Percentiles rank a stretch among this genome's conserved stretches.
These are phyloP conservation scores for Cylindrodendrum hubeiense DNA, from an alignment of 2,329 filamentous ascomycete species.

Conservation along the genomic window DNA sequence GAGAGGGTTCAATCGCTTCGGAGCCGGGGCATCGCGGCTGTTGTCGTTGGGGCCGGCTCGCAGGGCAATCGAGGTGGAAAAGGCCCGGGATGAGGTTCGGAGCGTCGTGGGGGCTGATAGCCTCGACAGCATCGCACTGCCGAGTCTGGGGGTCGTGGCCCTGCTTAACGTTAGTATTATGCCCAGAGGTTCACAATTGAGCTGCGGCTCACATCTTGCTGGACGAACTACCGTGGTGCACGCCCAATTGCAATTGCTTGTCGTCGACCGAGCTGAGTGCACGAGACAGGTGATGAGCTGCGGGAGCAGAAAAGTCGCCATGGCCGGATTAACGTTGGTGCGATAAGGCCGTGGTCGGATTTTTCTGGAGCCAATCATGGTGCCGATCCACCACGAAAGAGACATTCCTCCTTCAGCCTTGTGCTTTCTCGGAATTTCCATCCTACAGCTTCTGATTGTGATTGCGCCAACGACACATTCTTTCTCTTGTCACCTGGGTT, in stretches of 20 bases:
- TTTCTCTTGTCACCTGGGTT: not conserved
- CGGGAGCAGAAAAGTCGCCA: slow-evolving; percentile 45
- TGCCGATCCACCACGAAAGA: slow-evolving; percentile 38
- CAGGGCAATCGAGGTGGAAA: slow-evolving; percentile 49
- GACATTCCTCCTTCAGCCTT: slow-evolving; percentile 41
- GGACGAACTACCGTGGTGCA: slow-evolving; percentile 21
- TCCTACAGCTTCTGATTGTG: slow-evolving; percentile 24
- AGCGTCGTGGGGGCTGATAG: slow-evolving; percentile 37
- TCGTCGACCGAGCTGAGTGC: slow-evolving; percentile 30
- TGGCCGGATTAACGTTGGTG: slow-evolving; percentile 48
- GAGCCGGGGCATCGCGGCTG: slow-evolving; percentile 13
- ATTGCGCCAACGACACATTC: slow-evolving; percentile 4
- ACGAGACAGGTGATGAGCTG: slow-evolving; percentile 20
- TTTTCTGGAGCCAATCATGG: slow-evolving; percentile 28
- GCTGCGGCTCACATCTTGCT: slow-evolving; percentile 36
- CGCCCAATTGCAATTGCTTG: slow-evolving; percentile 43
- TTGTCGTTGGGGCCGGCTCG: slow-evolving; percentile 32
- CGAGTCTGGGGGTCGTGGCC: slow-evolving; percentile 43
- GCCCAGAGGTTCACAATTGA: fast-evolving
- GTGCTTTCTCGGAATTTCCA: slow-evolving; percentile 34
- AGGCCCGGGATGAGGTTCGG: slow-evolving; percentile 40
- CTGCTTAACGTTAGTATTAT: slow-evolving; percentile 35
- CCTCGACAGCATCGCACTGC: slow-evolving; percentile 49
- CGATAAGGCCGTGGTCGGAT: slow-evolving; percentile 34
- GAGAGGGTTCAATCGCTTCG: slow-evolving; percentile 46